Conservation (phyloP, 2,329 filamentous ascomycete species). For the Pseudofabraea citricarpa region DNA sequence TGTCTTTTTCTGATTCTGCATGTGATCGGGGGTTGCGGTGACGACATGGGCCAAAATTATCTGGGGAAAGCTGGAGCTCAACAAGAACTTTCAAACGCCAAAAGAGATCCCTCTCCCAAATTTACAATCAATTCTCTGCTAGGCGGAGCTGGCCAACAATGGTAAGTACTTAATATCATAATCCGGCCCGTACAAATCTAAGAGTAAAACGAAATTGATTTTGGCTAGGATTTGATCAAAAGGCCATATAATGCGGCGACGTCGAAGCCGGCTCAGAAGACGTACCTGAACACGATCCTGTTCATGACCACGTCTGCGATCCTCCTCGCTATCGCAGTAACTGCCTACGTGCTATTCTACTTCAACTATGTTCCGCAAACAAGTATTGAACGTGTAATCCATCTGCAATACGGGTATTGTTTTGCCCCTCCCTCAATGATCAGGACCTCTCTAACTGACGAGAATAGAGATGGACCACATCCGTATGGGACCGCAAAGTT, state of each 20-base stretch:
- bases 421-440: neutral
- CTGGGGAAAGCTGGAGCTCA: no score
- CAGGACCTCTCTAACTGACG: neutral
- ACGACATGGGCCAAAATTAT: no score
- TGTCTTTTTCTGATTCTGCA: no score
- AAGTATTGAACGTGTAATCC: slow-evolving; percentile 54
- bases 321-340: slow-evolving; percentile 51
- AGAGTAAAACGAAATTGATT: no score
- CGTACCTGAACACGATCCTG: slow-evolving; percentile 53
- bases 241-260: slow-evolving; percentile 48
- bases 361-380: slow-evolving; percentile 63
- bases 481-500: slow-evolving; percentile 27
- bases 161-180: no score
- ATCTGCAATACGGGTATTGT: slow-evolving; percentile 58
- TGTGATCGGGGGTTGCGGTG: no score
- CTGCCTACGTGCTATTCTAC: slow-evolving; percentile 65
- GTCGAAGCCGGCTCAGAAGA: slow-evolving; percentile 57
- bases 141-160: no score
- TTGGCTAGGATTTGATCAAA: slow-evolving; percentile 47
- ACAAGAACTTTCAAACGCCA: no score
- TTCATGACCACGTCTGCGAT: slow-evolving; percentile 39
- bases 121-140: no score
- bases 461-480: slow-evolving; percentile 31
- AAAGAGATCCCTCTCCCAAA: no score
- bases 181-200: no score